Evolutionary conservation across 768 basidiomycete genomes (phyloP).

Genomic region (Tulasnella sp.): DNA sequence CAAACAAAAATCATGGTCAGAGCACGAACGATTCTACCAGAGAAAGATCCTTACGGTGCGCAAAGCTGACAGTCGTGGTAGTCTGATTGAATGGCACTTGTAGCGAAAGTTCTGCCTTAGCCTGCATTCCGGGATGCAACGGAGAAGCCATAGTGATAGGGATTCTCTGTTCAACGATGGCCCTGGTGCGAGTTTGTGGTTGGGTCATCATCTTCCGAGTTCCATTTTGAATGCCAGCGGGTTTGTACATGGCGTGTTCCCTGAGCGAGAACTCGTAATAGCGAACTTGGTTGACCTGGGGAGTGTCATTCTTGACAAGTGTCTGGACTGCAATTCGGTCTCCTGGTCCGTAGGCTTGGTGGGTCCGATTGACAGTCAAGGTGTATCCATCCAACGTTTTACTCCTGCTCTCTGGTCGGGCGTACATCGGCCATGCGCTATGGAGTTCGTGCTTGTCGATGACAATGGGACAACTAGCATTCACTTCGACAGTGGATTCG

Average conservation of each 20-base stretch:
- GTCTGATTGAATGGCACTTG: conserved; percentile 62
- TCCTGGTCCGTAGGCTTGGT: conserved; percentile 77
- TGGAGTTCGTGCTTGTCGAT: conserved; percentile 93
- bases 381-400: conserved; percentile 55
- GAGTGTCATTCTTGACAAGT: conserved; percentile 56
- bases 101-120: conserved; percentile 62
- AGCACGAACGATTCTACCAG: neutral
- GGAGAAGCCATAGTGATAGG: conserved; percentile 48
- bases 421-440: conserved; percentile 86
- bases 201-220: conserved; percentile 38
- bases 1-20: conserved; percentile 14
- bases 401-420: conserved; percentile 61
- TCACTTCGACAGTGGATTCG: conserved; percentile 55
- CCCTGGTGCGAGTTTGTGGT: conserved; percentile 41
- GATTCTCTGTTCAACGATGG: conserved; percentile 59
- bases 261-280: conserved; percentile 73
- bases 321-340: conserved; percentile 67
- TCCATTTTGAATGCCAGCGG: conserved; percentile 30
- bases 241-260: conserved; percentile 68
- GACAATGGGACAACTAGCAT: conserved; percentile 57
- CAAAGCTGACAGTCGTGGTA: conserved; percentile 69
- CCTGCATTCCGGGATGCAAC: conserved; percentile 57
- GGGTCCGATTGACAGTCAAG: conserved; percentile 61
- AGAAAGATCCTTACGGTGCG: conserved; percentile 37
- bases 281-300: conserved; percentile 60